Evolutionary conservation across 129 eudicot genomes (phyloP).

Genomic region (Heracleum sosnowskyi): DNA sequence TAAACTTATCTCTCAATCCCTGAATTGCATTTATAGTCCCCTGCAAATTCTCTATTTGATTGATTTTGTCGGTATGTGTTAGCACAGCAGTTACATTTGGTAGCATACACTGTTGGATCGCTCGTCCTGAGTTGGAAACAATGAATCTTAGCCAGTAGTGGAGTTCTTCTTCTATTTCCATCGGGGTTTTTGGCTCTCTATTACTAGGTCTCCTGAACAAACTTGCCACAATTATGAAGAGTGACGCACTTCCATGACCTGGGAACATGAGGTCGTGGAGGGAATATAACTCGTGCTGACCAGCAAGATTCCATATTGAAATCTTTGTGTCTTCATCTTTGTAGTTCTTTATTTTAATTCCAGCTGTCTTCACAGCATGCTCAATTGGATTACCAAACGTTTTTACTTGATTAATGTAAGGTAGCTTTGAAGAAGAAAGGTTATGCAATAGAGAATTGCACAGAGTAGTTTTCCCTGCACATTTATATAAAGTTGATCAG

Average conservation of each 20-base stretch:
- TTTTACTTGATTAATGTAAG: slow-evolving; percentile 65
- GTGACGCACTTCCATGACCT: slow-evolving; percentile 69
- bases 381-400: slow-evolving; percentile 74
- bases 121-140: slow-evolving; percentile 74
- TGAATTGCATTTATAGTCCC: slow-evolving; percentile 42
- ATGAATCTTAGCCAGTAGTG: slow-evolving; percentile 89
- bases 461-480: slow-evolving; percentile 78
- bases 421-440: slow-evolving; percentile 52
- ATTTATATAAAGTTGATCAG: background rate
- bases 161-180: slow-evolving; percentile 74
- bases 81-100: slow-evolving; percentile 81
- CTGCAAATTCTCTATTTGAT: slow-evolving; percentile 34
- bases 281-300: slow-evolving; percentile 66
- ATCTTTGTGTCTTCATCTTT: slow-evolving; percentile 70
- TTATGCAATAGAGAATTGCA: slow-evolving; percentile 67
- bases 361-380: slow-evolving; percentile 63
- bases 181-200: slow-evolving; percentile 50
- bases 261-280: slow-evolving; percentile 95
- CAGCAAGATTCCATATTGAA: slow-evolving; percentile 85
- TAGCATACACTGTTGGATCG: slow-evolving; percentile 73
- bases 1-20: slow-evolving; percentile 55
- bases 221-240: slow-evolving; percentile 56
- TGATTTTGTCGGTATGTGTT: slow-evolving; percentile 74
- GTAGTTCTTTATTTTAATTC: slow-evolving; percentile 57
- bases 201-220: slow-evolving; percentile 60